Evolutionary conservation across 164 flowering plant genomes (phyloP), one percentile per base, ranked within the genome.

Genomic region (Nelumbo lutea): DNA sequence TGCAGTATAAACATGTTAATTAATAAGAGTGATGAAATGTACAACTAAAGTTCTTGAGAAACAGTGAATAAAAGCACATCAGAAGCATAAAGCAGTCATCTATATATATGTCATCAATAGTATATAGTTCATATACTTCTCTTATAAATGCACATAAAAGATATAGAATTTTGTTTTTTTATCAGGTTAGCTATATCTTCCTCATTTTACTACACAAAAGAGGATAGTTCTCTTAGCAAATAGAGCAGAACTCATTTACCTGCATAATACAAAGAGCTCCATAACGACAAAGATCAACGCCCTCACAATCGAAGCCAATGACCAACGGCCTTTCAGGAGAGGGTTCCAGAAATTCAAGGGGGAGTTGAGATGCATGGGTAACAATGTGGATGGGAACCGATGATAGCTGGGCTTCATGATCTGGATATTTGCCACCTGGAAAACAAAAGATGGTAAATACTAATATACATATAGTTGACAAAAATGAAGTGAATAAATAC

Each of bases 261-360:
- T 93, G 98, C 91, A 93, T 89, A 62, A 93, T 78, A 80, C 96
- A 90, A 63, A 93, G 91, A 65, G 83, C 74, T 76, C 96, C 98
- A 78, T 82, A 42, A 39, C 96, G 93, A 77, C 97, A 89, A 42
- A 93, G 91, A 68, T 93, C 90, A 68, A 85, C 96, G 75, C 98
- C 98, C 82, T 93, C 96, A 73, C 96, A 90, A 68, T 93, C 98
- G 78, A 93, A 86, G 48, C 98, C 98, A 79, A 93, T 78, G 42
- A 89, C 82, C 74, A 90, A 66, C 68, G 82, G 76, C 72, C 69
- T 87, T 59, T 83, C 88, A 59, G 79, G 68, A 44, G 90, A 87
- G 55, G 98, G 98, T 50, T 87, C 78, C 73, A 90, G 72, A 72
- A 93, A 90, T 39, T 86, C 96, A 66, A 69, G 9, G 13, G 98